Conservation (phyloP, 306 rosid species). For the Dicorynia guianensis region DNA sequence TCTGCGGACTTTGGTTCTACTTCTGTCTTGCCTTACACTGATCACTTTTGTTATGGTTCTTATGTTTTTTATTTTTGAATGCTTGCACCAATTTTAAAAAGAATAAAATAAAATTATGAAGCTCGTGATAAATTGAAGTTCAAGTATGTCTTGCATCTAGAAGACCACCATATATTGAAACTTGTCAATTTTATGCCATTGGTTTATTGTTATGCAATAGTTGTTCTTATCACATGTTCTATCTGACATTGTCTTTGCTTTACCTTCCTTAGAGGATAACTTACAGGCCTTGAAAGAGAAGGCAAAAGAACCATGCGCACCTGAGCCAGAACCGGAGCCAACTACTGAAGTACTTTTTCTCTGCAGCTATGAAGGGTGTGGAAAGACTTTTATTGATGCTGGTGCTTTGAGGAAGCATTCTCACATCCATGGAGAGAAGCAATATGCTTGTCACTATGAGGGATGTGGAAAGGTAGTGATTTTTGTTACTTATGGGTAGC, state of each 20-base stretch:
- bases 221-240: slow-evolving; percentile 31
- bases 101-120: background rate
- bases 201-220: background rate
- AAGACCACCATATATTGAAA: slow-evolving; percentile 18
- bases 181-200: background rate
- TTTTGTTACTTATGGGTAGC: slow-evolving; percentile 3
- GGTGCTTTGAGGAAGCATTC: slow-evolving; percentile 98
- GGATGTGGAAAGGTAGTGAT: slow-evolving; percentile 93
- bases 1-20: no score
- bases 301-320: slow-evolving; percentile 64
- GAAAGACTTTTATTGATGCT: slow-evolving; percentile 95
- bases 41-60: no score
- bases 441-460: slow-evolving; percentile 79
- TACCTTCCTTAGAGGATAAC: slow-evolving; percentile 67
- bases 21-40: no score
- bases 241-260: slow-evolving; percentile 38
- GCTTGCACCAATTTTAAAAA: slow-evolving; percentile 4
- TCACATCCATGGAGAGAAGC: slow-evolving; percentile 97
- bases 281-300: slow-evolving; percentile 74
- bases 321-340: slow-evolving; percentile 97
- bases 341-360: slow-evolving; percentile 98
- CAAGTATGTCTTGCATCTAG: slow-evolving; percentile 32
- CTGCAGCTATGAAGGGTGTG: slow-evolving; percentile 95
- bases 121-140: slow-evolving; percentile 1
- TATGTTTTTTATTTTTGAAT: background rate